Base-by-base conservation (phyloP, 352 stramenopile genomes). In the Elongisporangium senticosum region DNA sequence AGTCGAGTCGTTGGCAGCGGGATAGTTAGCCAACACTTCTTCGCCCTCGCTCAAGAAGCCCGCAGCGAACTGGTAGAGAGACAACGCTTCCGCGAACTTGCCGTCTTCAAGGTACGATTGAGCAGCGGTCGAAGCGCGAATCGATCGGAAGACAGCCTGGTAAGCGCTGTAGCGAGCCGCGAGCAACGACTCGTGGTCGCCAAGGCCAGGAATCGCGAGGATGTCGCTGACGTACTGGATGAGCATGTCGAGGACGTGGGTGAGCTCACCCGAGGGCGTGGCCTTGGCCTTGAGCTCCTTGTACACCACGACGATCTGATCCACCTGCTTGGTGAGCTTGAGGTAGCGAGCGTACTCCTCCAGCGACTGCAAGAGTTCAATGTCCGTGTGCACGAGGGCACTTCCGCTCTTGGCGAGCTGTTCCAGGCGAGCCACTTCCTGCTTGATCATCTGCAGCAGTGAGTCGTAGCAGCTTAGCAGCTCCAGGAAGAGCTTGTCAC, bases 181-280 rank as follows among this genome's bases (percentile, higher is more conserved):
- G 23, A 72, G 58, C 54, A 80, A 70, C 56, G 72, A 61, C 49
- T 90, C 79, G 39, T 74, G 73, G 40, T 89, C 79, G 26, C 37
- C 56, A 23, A 91, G 66, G 7, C 71, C 74, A 23, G 82, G 82
- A 33, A 94, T 84, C 53, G 67, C 71, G 26, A 89, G 47, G 56
- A 94, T 94, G 54, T 92, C 82, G n/a, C 71, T 73, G 17, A 92
- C 77, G 60, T 72, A 87, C 69, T 91, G 84, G 49, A 94, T 72
- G 1, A 94, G 61, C 84, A 92, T 92, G 55, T 91, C 77, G 14
- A 94, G 67, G 49, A 94, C 83, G 68, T 94, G 84, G 21, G 73
- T 87, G 20, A 94, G 59, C 49, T 94, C 83, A 20, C 80, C 82
- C 1, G 71, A 55, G 48, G 67, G 62, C 53, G 77, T 78, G 21